phyloP scores from a whole-genome alignment of 2,329 filamentous ascomycete species.

The Ophiostoma sp. region DNA sequence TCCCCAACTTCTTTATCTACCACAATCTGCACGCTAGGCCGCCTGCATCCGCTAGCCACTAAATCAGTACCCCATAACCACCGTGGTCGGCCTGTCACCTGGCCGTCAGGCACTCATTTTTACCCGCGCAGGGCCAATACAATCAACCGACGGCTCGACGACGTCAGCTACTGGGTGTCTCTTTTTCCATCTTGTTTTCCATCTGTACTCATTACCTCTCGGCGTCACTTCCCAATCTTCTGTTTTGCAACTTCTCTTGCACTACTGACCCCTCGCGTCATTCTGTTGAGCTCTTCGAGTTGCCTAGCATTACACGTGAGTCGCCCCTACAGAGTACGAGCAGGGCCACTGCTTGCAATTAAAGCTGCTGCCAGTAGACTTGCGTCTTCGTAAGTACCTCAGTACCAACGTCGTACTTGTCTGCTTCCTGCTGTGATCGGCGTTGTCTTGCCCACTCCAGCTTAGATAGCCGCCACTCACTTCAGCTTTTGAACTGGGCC shows the following conservation, averaged over 20 bases:
- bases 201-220: not conserved
- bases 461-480: not conserved
- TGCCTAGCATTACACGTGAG: not conserved
- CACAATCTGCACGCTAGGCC: not conserved
- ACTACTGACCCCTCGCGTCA: not conserved
- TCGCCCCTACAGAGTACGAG: not conserved
- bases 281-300: constrained; percentile 2
- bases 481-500: not conserved
- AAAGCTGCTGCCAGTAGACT: too few relatives aligned
- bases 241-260: not conserved
- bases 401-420: constrained; percentile 1
- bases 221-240: not conserved
- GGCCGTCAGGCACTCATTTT: constrained; percentile 2
- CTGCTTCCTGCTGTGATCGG: constrained; percentile 2
- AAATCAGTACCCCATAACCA: not conserved
- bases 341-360: not conserved
- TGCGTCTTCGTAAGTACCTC: not conserved
- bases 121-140: not conserved
- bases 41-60: not conserved
- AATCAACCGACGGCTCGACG: not conserved
- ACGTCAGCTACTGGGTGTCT: not conserved
- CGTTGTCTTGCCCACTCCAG: constrained; percentile 11
- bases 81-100: not conserved
- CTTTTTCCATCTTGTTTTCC: not conserved
- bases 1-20: not conserved